Base-by-base conservation (phyloP, 2,329 filamentous ascomycete species). In the Xylaria sp. region DNA sequence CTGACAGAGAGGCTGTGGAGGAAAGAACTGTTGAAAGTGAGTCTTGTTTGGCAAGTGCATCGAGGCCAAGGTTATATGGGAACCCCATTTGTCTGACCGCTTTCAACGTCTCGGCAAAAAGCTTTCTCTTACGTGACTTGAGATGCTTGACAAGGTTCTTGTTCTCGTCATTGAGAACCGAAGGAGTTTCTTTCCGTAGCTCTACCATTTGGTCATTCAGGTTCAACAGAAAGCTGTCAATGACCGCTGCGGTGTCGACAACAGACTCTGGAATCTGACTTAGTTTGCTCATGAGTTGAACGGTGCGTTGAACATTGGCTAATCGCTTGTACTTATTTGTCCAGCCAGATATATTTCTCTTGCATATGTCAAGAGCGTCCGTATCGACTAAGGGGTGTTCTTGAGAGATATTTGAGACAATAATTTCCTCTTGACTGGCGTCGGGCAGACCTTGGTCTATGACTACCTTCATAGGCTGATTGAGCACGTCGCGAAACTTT, bases 31-130 rank as follows among this genome's bases (percentile, higher is more conserved):
- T 80, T 6, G 92, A 86, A 8, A 93, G 83, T 0, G 92, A 91
- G 32, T 87, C 84, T 79, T 99, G 96, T 61, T 89, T 88, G 45
- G 87, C 86, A 20, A 98, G 83, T 50, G 91, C 84, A 76, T 92
- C 89, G 15, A 89, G 90, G 71, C 91, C 89, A 18, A 97, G 84
- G 76, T 97, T 97, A 60, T 90, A 89, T 74, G 91, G 91, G 74
- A 99, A 88, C 4, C 96, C 96, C 95, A 99, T 98, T 65, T 91
- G 88, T 41, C 93, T 89, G 32, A 97, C 83, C 25, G 90, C 88
- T 75, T 93, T 94, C 70, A 99, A 82, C 0, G 92, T 94, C 73
- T 98, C 95, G 0, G 93, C 92, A 74, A 97, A 96, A 15, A 98
- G 86, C 73, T 94, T 94, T 50, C 93, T 89, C 81, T 99, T 99